These are phyloP conservation scores for Colletotrichum horii DNA, from an alignment of 2,329 filamentous ascomycete species.

Conservation along the genomic window DNA sequence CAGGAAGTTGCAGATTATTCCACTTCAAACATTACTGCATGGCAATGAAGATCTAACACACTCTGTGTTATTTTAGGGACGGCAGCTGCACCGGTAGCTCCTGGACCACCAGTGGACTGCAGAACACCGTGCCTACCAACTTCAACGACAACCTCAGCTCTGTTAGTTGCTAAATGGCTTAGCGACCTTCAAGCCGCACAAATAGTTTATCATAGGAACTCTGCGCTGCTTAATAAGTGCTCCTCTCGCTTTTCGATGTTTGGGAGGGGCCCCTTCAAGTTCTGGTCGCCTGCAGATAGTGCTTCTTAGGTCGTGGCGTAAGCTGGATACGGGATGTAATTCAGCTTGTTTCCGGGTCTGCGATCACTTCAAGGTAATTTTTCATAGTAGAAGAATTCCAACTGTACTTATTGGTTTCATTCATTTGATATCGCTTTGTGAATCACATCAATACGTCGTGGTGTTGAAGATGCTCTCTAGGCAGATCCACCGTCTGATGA, in stretches of 20 bases:
- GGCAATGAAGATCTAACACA: background rate
- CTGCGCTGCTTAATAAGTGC: background rate
- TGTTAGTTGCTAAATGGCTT: background rate
- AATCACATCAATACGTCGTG: background rate
- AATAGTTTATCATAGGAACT: background rate
- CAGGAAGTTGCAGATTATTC: background rate
- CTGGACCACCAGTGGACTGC: background rate
- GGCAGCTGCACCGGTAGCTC: background rate
- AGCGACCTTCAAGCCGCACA: background rate
- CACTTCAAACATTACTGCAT: background rate
- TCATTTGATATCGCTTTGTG: background rate
- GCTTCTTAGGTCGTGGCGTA: background rate
- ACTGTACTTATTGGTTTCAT: background rate
- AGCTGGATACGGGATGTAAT: background rate
- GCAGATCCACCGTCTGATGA: background rate
- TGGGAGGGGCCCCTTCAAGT: fast-evolving
- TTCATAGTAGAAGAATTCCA: background rate
- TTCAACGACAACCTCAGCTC: background rate
- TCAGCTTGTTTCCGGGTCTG: background rate
- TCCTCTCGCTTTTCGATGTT: background rate
- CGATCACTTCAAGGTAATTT: background rate
- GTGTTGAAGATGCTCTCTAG: background rate
- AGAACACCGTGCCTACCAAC: background rate
- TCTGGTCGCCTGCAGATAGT: background rate
- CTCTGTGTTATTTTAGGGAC: background rate